A percentile compares a stretch with the other conserved stretches of the same genome.
Conservation (phyloP, 257 asterid genomes). For the Solanum pinnatisectum region DNA sequence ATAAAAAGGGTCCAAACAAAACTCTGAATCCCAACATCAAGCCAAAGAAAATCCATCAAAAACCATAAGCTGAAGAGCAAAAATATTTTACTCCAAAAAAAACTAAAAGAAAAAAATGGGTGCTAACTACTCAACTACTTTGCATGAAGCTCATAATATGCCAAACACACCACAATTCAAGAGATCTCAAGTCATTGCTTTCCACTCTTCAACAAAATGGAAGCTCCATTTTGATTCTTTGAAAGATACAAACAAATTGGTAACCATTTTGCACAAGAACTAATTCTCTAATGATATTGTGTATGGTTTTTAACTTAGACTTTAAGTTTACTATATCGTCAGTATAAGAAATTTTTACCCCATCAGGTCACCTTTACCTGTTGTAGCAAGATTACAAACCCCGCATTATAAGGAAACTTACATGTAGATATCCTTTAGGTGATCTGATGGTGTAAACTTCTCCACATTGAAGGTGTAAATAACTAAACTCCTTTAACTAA, state of each 20-base stretch:
- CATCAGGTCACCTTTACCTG: no score
- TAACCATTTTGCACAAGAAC: not conserved
- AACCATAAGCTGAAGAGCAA: not conserved
- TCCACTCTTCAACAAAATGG: conserved; percentile 46
- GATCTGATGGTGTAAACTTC: no score
- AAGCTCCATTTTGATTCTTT: conserved; percentile 39
- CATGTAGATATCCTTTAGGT: no score
- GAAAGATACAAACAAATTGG: conserved; percentile 27
- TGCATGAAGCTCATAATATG: not conserved
- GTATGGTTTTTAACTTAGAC: not conserved
- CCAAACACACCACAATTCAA: conserved; percentile 2
- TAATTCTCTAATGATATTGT: not conserved
- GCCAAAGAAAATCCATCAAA: conserved; percentile 7
- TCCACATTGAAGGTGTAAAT: no score
- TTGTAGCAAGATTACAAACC: no score
- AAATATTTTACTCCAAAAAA: not conserved
- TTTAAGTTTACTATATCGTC: no score
- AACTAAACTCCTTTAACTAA: no score
- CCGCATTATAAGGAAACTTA: no score
- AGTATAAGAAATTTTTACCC: no score
- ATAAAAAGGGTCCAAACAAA: conserved; percentile 14
- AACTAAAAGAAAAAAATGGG: not conserved
- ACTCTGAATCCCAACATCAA: not conserved
- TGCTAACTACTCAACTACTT: conserved; percentile 1
- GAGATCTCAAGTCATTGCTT: conserved; percentile 28